Evolutionary conservation across 345 rosid genomes (phyloP).

Genomic region (Camelina sativa): DNA sequence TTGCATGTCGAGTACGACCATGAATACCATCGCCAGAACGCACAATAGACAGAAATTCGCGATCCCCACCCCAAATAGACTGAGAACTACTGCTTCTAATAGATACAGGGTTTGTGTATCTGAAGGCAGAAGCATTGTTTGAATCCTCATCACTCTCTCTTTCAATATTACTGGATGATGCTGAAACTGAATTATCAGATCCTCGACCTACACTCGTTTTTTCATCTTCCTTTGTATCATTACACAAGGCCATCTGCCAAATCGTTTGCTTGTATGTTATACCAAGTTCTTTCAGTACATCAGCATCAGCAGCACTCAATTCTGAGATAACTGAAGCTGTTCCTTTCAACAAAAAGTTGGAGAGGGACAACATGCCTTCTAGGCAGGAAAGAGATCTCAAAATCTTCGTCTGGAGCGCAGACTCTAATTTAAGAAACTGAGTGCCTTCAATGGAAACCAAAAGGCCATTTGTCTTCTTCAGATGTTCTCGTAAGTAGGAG

Average conservation of each 20-base stretch:
- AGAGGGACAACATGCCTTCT: constrained; percentile 77
- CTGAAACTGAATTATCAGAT: constrained; percentile 58
- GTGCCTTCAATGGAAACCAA: constrained; percentile 63
- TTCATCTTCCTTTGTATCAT: constrained; percentile 76
- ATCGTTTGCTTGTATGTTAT: constrained; percentile 68
- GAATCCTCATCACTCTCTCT: constrained; percentile 89
- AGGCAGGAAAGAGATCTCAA: constrained; percentile 77
- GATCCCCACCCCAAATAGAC: constrained; percentile 78
- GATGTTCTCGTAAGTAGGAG: constrained; percentile 77
- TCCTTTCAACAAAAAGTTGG: constrained; percentile 83
- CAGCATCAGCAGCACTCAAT: constrained; percentile 87
- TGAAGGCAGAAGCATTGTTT: constrained; percentile 57
- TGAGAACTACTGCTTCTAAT: constrained; percentile 74
- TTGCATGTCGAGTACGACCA: constrained; percentile 80
- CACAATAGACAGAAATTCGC: constrained; percentile 75
- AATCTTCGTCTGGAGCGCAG: constrained; percentile 56
- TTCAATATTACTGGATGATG: constrained; percentile 67
- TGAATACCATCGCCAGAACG: constrained; percentile 82
- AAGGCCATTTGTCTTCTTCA: constrained; percentile 61
- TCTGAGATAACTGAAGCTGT: constrained; percentile 74
- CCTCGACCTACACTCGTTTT: constrained; percentile 61
- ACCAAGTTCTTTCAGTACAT: constrained; percentile 85
- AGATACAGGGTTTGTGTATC: constrained; percentile 84
- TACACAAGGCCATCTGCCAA: constrained; percentile 85
- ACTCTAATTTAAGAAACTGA: constrained; percentile 65